phyloP scores from a whole-genome alignment of 257 asterid species.

The Linderniella brevidens region DNA sequence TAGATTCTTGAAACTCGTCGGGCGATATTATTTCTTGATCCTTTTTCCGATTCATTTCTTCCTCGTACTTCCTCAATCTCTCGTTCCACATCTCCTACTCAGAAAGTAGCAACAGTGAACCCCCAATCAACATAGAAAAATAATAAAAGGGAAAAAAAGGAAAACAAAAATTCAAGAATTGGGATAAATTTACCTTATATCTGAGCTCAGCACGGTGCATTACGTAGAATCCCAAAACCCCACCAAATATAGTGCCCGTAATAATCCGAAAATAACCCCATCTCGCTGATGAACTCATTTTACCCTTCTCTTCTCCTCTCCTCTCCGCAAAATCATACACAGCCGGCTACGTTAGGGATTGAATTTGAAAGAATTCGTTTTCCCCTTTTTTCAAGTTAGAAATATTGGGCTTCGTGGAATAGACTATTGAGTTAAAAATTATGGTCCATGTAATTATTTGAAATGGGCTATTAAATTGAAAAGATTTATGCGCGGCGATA shows the following conservation, averaged over 20 bases:
- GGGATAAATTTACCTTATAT: slow-evolving; percentile 40
- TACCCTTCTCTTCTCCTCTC: not conserved
- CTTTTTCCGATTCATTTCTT: slow-evolving; percentile 44
- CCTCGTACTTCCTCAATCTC: slow-evolving; percentile 73
- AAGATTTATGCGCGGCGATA: too few relatives aligned
- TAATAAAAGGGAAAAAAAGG: not conserved
- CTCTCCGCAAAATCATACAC: too few relatives aligned
- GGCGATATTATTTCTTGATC: not conserved
- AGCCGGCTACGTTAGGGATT: too few relatives aligned
- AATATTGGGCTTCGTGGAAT: too few relatives aligned
- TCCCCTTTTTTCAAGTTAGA: too few relatives aligned
- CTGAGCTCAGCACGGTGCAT: slow-evolving; percentile 78
- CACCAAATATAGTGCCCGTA: slow-evolving; percentile 59
- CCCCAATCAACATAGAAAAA: not conserved
- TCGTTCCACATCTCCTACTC: slow-evolving; percentile 67
- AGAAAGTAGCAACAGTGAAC: not conserved
- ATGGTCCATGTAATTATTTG: too few relatives aligned
- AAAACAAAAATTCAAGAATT: not conserved
- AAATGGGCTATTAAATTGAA: too few relatives aligned
- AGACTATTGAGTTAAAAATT: too few relatives aligned
- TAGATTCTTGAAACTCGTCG: not conserved
- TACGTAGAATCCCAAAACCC: slow-evolving; percentile 54
- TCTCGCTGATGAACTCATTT: slow-evolving; percentile 34
- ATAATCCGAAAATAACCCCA: slow-evolving; percentile 85
- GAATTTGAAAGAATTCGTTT: too few relatives aligned